phyloP scores from a whole-genome alignment of 768 basidiomycete species.

The Sarcomyxa edulis region DNA sequence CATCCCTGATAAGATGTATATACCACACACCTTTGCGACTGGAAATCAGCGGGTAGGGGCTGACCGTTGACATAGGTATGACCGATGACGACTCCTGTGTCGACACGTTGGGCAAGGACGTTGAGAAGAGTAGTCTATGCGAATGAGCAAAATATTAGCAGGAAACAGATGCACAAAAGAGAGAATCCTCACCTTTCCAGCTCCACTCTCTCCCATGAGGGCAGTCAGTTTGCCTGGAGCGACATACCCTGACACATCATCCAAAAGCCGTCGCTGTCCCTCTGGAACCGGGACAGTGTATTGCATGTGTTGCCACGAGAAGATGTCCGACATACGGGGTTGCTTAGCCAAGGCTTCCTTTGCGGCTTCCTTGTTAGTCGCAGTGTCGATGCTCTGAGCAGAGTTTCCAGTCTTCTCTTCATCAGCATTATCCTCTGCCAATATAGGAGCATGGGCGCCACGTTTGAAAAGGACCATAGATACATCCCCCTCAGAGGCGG shows the following conservation, averaged over 20 bases:
- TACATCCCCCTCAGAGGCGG: constrained; percentile 28
- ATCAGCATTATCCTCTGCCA: neutral
- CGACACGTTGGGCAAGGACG: constrained; percentile 35
- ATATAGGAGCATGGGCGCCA: neutral
- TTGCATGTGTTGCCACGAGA: constrained; percentile 63
- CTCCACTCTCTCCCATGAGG: constrained; percentile 48
- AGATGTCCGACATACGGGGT: constrained; percentile 40
- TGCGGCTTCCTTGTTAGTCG: neutral
- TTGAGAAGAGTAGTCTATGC: constrained; percentile 38
- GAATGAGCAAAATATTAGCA: neutral
- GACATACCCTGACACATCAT: constrained; percentile 60
- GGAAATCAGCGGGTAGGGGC: constrained; percentile 36
- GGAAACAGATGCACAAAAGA: constrained; percentile 50
- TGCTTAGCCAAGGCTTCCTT: constrained; percentile 3
- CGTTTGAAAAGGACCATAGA: constrained; percentile 54
- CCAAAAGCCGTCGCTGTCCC: constrained; percentile 39
- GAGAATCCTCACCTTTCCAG: constrained; percentile 35
- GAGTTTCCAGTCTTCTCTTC: constrained; percentile 3
- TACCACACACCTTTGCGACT: constrained; percentile 42
- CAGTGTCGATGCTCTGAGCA: neutral
- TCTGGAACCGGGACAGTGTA: constrained; percentile 51
- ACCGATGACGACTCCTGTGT: constrained; percentile 30
- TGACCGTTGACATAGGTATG: constrained; percentile 37
- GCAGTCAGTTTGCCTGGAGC: constrained; percentile 67
- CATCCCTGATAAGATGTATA: neutral